These are phyloP conservation scores for Starmerella khaoyaiensis DNA, from an alignment of 805 yeast species.

Conservation along the genomic window DNA sequence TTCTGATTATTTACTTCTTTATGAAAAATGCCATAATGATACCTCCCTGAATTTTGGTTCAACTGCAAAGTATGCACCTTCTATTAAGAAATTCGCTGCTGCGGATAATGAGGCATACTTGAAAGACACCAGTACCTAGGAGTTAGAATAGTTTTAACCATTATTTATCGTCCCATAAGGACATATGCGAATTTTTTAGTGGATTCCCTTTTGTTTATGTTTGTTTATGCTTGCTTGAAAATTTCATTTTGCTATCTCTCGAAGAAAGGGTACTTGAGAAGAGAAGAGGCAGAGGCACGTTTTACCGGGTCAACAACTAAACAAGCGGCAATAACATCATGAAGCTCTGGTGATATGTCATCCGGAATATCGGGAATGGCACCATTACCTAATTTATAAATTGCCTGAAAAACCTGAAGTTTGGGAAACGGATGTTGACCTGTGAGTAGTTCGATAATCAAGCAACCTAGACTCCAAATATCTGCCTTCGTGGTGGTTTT, in stretches of 20 bases:
- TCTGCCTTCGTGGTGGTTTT: slow-evolving; percentile 88
- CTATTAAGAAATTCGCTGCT: slow-evolving; percentile 4
- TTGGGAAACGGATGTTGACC: slow-evolving; percentile 95
- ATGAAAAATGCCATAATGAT: slow-evolving; percentile 2
- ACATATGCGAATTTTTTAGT: too few relatives aligned
- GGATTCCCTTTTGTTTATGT: too few relatives aligned
- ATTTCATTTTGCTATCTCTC: slow-evolving; percentile 34
- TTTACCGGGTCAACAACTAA: slow-evolving; percentile 63
- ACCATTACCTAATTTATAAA: slow-evolving; percentile 82
- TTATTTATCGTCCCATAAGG: too few relatives aligned
- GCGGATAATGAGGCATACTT: neutral
- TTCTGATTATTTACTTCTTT: slow-evolving; percentile 5
- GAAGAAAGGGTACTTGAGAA: slow-evolving; percentile 55
- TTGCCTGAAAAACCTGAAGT: slow-evolving; percentile 92
- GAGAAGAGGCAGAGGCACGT: slow-evolving; percentile 61
- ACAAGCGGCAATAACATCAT: slow-evolving; percentile 49
- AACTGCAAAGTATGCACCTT: slow-evolving; percentile 7
- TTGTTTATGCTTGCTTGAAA: too few relatives aligned
- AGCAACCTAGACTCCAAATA: slow-evolving; percentile 94
- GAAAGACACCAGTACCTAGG: too few relatives aligned
- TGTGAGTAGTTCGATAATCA: slow-evolving; percentile 87
- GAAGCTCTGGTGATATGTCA: slow-evolving; percentile 48
- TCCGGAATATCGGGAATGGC: slow-evolving; percentile 64
- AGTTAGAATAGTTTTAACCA: too few relatives aligned
- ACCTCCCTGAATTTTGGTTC: too few relatives aligned